Base-by-base conservation (phyloP, 768 basidiomycete genomes). In the Collybiopsis luxurians region DNA sequence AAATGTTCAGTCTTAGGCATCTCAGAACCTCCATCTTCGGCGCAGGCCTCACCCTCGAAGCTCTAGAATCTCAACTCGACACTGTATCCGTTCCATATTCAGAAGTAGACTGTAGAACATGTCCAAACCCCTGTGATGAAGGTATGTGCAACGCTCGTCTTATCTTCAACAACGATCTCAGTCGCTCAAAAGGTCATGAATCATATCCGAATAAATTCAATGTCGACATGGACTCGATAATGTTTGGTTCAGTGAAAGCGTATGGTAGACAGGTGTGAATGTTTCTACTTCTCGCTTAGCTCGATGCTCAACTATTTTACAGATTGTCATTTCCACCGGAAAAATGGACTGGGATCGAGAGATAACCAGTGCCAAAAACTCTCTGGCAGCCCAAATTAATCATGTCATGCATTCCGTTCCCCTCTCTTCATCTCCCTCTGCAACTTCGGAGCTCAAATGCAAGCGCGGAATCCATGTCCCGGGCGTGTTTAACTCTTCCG, bases 281-380 rank as follows among this genome's bases (percentile, higher is more conserved):
- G n/a, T n/a, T n/a, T 23, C n/a, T 45, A 39, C 15, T 62, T 42
- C 53, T 27, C 49, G 46, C 45, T 23, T 45, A 9, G 55, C 36
- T 26, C 12, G 15, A 12, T 11, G 12, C 17, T 19, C 28, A 17
- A 5, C 31, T 6, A 17, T 19, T 26, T 17, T 28, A 12, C 67
- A 95, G 88, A 79, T 96, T 31, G 77, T 98, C 31, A 90, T 98
- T 53, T 95, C 92, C 1, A 96, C 94, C 0, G 93, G 93, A 5
- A 86, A 90, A 71, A 78, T 85, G 19, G 93, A 98, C 73, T 98
- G 95, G 95, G 82, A 84, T 38, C 77, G 78, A 40, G 86, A 94
- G 42, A 84, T 98, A 58, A 88, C 89, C 2, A 81, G 86, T 57
- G 87, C 82, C 26, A 73, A 79, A 24, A 82, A 79, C 47, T 84